phyloP scores from a whole-genome alignment of 768 basidiomycete genomes.

The Calocera viscosa region DNA sequence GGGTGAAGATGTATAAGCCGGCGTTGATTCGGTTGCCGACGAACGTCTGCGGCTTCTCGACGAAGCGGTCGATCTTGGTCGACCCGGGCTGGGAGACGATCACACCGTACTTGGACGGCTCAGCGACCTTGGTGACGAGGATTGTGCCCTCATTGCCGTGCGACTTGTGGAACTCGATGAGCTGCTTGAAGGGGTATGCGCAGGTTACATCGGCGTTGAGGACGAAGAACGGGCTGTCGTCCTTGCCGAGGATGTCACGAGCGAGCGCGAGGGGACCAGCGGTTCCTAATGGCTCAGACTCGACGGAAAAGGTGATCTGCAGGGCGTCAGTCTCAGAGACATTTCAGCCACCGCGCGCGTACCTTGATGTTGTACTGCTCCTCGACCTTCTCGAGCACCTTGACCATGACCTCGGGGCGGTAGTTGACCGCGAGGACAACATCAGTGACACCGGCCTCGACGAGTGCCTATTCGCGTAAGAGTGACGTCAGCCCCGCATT shows the following conservation, averaged over 20 bases:
- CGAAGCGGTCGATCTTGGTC: slow-evolving; percentile 36
- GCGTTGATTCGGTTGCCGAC: slow-evolving; percentile 40
- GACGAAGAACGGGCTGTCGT: slow-evolving; percentile 38
- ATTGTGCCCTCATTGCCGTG: slow-evolving; percentile 36
- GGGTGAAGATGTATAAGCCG: slow-evolving; percentile 41
- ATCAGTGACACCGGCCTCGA: slow-evolving; percentile 35
- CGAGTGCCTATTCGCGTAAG: not conserved
- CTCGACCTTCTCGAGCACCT: slow-evolving; percentile 34
- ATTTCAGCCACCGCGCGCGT: not conserved
- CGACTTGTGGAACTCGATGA: slow-evolving; percentile 35
- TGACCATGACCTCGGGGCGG: slow-evolving; percentile 38
- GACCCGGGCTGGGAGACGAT: slow-evolving; percentile 33
- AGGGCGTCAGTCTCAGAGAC: slow-evolving; percentile 20
- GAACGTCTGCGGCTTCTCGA: slow-evolving; percentile 37
- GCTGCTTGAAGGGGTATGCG: slow-evolving; percentile 36
- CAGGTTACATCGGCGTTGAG: slow-evolving; percentile 39
- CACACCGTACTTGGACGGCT: slow-evolving; percentile 37
- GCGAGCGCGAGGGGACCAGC: slow-evolving; percentile 37
- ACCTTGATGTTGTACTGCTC: slow-evolving; percentile 26
- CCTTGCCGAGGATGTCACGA: slow-evolving; percentile 34
- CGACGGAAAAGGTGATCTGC: slow-evolving; percentile 36
- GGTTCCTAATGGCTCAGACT: slow-evolving; percentile 35
- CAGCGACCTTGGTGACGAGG: slow-evolving; percentile 38
- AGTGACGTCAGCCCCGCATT: slow-evolving; percentile 3
- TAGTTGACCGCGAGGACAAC: slow-evolving; percentile 38